These are phyloP conservation scores for Polyrhizophydium stewartii DNA, from an alignment of 371 early-diverging fungal genomes.

Conservation along the genomic window DNA sequence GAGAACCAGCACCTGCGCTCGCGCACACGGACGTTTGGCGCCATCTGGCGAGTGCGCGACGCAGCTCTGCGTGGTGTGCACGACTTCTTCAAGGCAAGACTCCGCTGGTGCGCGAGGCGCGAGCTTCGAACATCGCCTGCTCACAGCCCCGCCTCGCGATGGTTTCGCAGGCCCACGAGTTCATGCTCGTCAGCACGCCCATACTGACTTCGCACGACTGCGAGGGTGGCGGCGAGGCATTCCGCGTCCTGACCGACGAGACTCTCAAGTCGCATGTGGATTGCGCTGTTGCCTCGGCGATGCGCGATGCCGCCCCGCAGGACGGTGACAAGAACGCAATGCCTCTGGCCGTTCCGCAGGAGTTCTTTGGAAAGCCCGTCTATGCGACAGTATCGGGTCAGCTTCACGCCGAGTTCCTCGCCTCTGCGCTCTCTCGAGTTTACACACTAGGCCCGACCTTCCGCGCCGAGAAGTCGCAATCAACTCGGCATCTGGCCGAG, in stretches of 20 bases:
- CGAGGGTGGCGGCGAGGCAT: conserved; percentile 93
- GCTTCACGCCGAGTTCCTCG: conserved; percentile 79
- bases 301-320: neutral
- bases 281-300: neutral
- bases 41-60: conserved; percentile 67
- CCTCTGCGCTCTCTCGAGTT: conserved; percentile 71
- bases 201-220: conserved; percentile 83
- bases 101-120: neutral
- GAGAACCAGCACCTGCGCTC: conserved; percentile 75
- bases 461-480: conserved; percentile 80
- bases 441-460: conserved; percentile 87
- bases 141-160: neutral
- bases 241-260: conserved; percentile 32
- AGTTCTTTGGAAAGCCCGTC: conserved; percentile 71
- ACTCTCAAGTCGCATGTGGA: conserved; percentile 2
- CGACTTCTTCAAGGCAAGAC: conserved; percentile 62
- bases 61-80: conserved; percentile 64
- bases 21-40: conserved; percentile 69
- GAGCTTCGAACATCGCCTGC: too few relatives aligned
- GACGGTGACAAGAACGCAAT: neutral
- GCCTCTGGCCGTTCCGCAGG: neutral
- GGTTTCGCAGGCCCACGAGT: conserved; percentile 56
- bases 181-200: conserved; percentile 79
- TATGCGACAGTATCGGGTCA: conserved; percentile 89
- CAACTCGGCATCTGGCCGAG: conserved; percentile 86